Evolutionary conservation across 2,329 filamentous ascomycete genomes (phyloP).

Genomic region (Alternaria incomplexa): DNA sequence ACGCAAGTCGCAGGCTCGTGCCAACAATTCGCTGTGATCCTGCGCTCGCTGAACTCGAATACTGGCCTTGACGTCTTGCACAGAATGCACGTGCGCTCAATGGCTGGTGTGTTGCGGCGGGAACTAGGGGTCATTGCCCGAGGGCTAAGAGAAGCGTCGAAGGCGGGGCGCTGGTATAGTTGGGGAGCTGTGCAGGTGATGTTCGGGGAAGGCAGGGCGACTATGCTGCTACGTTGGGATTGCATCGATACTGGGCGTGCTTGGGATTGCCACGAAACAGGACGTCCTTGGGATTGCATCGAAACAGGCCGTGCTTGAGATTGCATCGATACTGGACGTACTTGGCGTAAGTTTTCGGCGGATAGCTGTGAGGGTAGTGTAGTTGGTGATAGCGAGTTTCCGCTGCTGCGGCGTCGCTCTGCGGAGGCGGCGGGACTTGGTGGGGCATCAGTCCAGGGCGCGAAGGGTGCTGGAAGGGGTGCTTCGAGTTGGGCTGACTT

Average conservation of each 20-base stretch:
- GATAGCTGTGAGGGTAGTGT: constrained; percentile 9
- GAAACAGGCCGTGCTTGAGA: constrained; percentile 17
- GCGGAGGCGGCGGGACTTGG: constrained; percentile 27
- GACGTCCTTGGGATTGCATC: constrained; percentile 11
- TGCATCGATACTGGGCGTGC: constrained; percentile 19
- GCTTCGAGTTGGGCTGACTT: constrained; percentile 9
- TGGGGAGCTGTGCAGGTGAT: constrained; percentile 17
- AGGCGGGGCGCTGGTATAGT: neutral
- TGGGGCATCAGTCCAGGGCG: constrained; percentile 28
- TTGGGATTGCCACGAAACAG: constrained; percentile 18
- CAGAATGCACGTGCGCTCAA: constrained; percentile 33
- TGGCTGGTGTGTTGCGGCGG: constrained; percentile 22
- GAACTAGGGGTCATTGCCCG: constrained; percentile 13
- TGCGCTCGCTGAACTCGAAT: constrained; percentile 27
- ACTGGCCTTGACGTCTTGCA: constrained; percentile 32
- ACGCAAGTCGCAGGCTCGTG: constrained; percentile 39
- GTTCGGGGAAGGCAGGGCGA: neutral
- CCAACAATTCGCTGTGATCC: constrained; percentile 32
- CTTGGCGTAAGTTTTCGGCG: constrained; percentile 12
- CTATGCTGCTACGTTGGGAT: constrained; percentile 11
- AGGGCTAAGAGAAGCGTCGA: constrained; percentile 3
- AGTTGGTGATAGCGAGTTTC: constrained; percentile 17
- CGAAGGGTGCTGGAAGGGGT: constrained; percentile 28
- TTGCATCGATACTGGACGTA: constrained; percentile 22
- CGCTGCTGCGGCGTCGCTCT: constrained; percentile 19